Percentiles rank a stretch among this genome's conserved stretches.
These are phyloP conservation scores for Volutella citrinella DNA, from an alignment of 2,329 filamentous ascomycete genomes.

Conservation along the genomic window DNA sequence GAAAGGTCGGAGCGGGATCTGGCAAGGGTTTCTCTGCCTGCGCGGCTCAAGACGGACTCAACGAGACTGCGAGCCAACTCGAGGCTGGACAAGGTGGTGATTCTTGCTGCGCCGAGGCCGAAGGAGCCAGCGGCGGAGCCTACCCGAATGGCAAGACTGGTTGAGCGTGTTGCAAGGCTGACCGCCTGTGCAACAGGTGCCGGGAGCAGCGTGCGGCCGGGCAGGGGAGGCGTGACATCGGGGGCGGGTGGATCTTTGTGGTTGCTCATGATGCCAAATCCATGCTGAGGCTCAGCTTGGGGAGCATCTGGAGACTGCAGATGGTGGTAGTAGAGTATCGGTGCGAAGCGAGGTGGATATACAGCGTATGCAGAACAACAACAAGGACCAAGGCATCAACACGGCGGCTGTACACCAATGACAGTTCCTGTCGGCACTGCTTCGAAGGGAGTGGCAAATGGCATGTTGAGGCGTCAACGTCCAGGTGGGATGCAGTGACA, in stretches of 20 bases:
- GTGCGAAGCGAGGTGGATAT: too few relatives aligned
- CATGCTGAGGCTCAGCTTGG: constrained; percentile 1
- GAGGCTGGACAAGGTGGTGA: constrained; percentile 55
- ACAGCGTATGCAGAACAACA: not conserved
- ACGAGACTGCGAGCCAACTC: constrained; percentile 54
- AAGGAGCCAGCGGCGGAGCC: constrained; percentile 51
- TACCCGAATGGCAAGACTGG: constrained; percentile 53
- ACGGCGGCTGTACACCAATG: too few relatives aligned
- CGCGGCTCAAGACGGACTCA: constrained; percentile 51
- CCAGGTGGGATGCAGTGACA: too few relatives aligned
- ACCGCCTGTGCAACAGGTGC: constrained; percentile 55
- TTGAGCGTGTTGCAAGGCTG: constrained; percentile 59
- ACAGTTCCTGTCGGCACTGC: too few relatives aligned
- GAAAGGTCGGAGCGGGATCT: constrained; percentile 45
- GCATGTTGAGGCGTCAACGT: too few relatives aligned
- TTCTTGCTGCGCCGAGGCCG: constrained; percentile 50
- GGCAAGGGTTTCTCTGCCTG: constrained; percentile 47
- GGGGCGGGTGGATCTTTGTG: constrained; percentile 10
- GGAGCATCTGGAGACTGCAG: constrained; percentile 4
- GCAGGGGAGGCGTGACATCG: constrained; percentile 19
- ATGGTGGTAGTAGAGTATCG: too few relatives aligned
- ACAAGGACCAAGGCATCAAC: too few relatives aligned
- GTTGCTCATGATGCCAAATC: constrained; percentile 17
- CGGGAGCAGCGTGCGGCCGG: constrained; percentile 52
- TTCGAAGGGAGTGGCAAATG: too few relatives aligned